A percentile compares a stretch with the other conserved stretches of the same genome.
phyloP scores from a whole-genome alignment of 2,329 filamentous ascomycete genomes.

The Zymoseptoria crescenta region DNA sequence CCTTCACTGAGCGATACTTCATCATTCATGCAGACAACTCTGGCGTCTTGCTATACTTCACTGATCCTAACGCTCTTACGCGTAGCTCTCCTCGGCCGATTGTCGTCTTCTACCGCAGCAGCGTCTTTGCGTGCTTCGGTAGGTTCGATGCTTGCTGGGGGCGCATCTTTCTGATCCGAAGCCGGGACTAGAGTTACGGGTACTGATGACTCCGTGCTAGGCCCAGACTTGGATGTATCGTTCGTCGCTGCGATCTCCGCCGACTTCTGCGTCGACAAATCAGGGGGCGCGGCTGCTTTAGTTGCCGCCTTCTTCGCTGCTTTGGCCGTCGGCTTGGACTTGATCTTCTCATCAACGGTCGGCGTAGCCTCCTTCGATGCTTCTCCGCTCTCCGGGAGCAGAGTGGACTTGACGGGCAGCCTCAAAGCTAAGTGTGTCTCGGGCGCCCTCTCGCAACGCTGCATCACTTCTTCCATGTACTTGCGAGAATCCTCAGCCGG shows the following conservation, averaged over 20 bases:
- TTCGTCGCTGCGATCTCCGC: neutral
- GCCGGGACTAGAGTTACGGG: neutral
- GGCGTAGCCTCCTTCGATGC: slow-evolving; percentile 23
- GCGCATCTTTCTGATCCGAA: neutral
- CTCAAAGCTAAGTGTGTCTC: slow-evolving; percentile 49
- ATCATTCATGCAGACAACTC: neutral
- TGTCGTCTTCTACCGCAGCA: neutral
- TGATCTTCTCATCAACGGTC: slow-evolving; percentile 11
- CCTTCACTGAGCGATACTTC: neutral
- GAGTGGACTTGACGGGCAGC: slow-evolving; percentile 37
- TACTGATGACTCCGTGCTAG: neutral
- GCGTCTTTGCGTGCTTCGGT: neutral
- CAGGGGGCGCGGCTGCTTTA: slow-evolving; percentile 7
- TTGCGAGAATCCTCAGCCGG: slow-evolving; percentile 45
- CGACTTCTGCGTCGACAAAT: neutral
- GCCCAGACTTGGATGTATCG: neutral
- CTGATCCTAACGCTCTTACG: slow-evolving; percentile 29
- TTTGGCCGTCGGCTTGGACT: slow-evolving; percentile 12
- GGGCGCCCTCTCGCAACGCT: slow-evolving; percentile 48
- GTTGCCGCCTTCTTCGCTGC: slow-evolving; percentile 13
- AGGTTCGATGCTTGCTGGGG: neutral
- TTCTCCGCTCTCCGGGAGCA: slow-evolving; percentile 13
- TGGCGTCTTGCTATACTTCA: slow-evolving; percentile 15
- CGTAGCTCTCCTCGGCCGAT: slow-evolving; percentile 19
- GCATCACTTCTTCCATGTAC: slow-evolving; percentile 52